Conservation (phyloP, 805 yeast genomes). For the Saccharomyces jurei region DNA sequence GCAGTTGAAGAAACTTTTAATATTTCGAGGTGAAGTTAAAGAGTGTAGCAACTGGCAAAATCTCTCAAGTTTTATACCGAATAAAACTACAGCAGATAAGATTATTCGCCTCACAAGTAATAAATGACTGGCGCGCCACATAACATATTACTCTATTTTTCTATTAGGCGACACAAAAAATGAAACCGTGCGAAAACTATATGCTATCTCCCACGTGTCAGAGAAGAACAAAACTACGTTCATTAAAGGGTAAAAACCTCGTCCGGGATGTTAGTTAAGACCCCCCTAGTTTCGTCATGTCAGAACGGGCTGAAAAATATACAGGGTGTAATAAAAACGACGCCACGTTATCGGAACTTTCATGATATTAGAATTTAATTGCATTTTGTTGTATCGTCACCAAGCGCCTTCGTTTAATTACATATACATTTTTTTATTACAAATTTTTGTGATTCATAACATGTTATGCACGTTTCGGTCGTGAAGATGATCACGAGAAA, state of each 20-base stretch:
- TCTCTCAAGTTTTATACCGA: background rate
- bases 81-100: background rate
- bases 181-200: background rate
- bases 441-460: background rate
- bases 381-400: no score
- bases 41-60: background rate
- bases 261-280: background rate
- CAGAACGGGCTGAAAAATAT: background rate
- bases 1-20: background rate
- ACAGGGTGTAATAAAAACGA: background rate
- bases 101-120: background rate
- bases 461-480: background rate
- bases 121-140: background rate
- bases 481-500: background rate
- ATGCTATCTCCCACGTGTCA: background rate
- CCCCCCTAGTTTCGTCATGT: background rate
- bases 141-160: background rate
- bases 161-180: background rate
- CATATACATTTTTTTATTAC: background rate
- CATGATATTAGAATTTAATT: no score
- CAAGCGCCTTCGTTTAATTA: background rate
- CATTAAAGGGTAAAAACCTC: background rate
- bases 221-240: background rate
- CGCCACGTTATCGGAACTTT: background rate
- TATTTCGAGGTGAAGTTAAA: background rate